Base-by-base conservation (phyloP, 2,329 filamentous ascomycete genomes). In the Fusarium denticulatum region DNA sequence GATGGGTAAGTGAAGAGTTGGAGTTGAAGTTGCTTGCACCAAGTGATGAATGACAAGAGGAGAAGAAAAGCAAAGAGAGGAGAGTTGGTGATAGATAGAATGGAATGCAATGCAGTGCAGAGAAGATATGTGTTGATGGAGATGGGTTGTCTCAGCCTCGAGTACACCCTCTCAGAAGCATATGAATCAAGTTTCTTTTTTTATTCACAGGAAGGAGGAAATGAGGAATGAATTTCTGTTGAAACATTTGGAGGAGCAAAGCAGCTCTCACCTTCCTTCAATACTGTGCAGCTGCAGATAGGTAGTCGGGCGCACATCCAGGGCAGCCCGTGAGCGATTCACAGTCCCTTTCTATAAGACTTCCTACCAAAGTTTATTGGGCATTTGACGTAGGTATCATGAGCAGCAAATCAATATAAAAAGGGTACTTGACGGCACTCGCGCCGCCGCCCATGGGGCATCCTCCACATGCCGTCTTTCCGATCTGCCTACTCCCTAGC, bases 401-500 rank as follows among this genome's bases (percentile, higher is more conserved):
- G 32, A 49, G 45, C 40, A 28, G 49, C 24, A 61, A 53, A 60
- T n/a, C 49, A 28, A 20, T 63, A 53, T 42, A 30, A 39, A 18
- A n/a, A 52, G 37, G 42, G 45, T 72, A 62, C 60, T 55, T 65
- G 42, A 43, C 40, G 50, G 58, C 32, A 56, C 47, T 18, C 47
- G 26, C 14, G 45, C 52, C 14, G 45, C 52, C 49, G 46, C 53
- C 34, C 55, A 15, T 30, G 50, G 50, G 50, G 50, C 50, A 42
- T 63, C 53, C 60, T 37, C 67, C 72, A 73, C 72, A 71, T 73
- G 50, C 69, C 66, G 69, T 67, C 52, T 76, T 60, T 74, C 70
- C 73, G 65, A 43, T 42, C 57, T 65, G 47, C 57, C 57, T 63
- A 50, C 57, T 52, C 61, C 37, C 32, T 45, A 42, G 56, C 60